These are phyloP conservation scores for Suhomyces atakaporum DNA, from an alignment of 1,139 yeast genomes.

Conservation along the genomic window DNA sequence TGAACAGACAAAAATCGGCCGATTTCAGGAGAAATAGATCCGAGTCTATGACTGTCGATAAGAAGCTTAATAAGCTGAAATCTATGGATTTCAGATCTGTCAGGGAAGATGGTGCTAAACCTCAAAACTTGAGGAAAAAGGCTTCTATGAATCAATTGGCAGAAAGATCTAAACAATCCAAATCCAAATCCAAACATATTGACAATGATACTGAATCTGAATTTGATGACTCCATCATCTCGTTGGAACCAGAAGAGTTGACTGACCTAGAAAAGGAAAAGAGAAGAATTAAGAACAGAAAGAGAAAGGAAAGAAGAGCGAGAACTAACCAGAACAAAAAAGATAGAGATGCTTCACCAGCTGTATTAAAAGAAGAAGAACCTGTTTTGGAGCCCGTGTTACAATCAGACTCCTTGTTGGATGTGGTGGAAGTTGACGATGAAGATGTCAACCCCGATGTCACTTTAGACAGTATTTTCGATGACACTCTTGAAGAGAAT, in stretches of 20 bases:
- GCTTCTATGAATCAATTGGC: constrained; percentile 10
- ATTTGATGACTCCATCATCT: constrained; percentile 14
- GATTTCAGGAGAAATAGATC: constrained; percentile 15
- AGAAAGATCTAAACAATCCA: constrained; percentile 1
- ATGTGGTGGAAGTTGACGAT: constrained; percentile 5
- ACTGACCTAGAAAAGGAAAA: constrained; percentile 18
- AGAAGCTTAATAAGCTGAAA: constrained; percentile 16
- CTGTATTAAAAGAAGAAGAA: not conserved
- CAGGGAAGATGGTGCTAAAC: constrained; percentile 2
- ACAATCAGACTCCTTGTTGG: constrained; percentile 4
- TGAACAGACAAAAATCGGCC: constrained; percentile 16
- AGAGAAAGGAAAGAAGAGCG: constrained; percentile 19
- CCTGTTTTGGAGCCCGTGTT: constrained; percentile 1
- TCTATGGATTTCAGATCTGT: constrained; percentile 16
- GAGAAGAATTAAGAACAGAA: constrained; percentile 17
- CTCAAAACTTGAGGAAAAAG: constrained; percentile 10
- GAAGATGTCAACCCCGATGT: constrained; percentile 12
- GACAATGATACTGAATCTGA: constrained; percentile 15
- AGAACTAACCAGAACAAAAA: constrained; percentile 11
- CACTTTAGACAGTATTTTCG: constrained; percentile 17
- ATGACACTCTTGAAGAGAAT: constrained; percentile 12
- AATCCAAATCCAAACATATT: constrained; percentile 7
- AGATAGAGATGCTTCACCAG: not conserved
- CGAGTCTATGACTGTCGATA: constrained; percentile 13
- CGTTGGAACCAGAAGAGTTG: constrained; percentile 10